phyloP scores from a whole-genome alignment of 495 filamentous ascomycete species.

The Penicillium psychrofluorescens region DNA sequence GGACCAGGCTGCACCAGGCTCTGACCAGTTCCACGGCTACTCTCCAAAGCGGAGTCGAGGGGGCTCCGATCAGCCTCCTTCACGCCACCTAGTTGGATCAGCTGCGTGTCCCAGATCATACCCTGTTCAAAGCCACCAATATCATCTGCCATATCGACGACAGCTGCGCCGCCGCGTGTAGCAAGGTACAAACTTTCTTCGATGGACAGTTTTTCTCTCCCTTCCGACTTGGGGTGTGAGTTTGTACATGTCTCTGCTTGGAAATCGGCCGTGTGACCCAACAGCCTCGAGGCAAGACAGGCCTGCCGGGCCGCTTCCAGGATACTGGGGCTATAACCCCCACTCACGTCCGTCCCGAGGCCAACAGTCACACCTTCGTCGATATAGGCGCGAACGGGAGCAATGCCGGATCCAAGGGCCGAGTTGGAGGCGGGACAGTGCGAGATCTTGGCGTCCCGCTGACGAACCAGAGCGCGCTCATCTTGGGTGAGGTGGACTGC shows the following conservation, averaged over 20 bases:
- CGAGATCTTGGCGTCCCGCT: slow-evolving; percentile 51
- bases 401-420: slow-evolving; percentile 61
- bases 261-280: slow-evolving; percentile 1
- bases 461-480: slow-evolving; percentile 53
- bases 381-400: slow-evolving; percentile 59
- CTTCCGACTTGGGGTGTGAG: not conserved
- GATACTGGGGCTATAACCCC: slow-evolving; percentile 68
- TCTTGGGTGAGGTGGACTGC: slow-evolving; percentile 62
- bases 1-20: not conserved
- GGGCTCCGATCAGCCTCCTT: not conserved
- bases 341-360: slow-evolving; percentile 77
- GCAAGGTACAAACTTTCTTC: not conserved
- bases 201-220: not conserved
- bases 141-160: slow-evolving; percentile 56
- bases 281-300: slow-evolving; percentile 56
- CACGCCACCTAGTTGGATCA: slow-evolving; percentile 49
- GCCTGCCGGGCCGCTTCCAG: slow-evolving; percentile 72
- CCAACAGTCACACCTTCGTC: slow-evolving; percentile 65
- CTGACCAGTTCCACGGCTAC: not conserved
- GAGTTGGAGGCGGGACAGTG: slow-evolving; percentile 82
- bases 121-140: slow-evolving; percentile 71
- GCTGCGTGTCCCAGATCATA: slow-evolving; percentile 78
- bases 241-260: not conserved
- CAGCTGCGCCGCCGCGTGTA: slow-evolving; percentile 58
- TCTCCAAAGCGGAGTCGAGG: not conserved